Evolutionary conservation across 257 asterid genomes (phyloP).

Genomic region (Knoxia roxburghii): DNA sequence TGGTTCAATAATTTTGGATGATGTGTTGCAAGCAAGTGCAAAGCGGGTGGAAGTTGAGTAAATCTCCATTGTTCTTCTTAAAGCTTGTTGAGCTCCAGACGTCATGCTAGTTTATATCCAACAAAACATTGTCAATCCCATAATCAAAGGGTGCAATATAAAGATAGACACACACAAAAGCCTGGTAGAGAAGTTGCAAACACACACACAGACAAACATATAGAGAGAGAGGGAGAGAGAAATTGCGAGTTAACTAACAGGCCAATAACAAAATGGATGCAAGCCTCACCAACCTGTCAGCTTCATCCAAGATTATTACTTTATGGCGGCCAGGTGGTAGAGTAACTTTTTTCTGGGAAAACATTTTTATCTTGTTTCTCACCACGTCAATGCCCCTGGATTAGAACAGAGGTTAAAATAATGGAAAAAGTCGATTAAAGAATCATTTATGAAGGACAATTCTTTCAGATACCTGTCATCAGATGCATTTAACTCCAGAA

Average conservation of each 20-base stretch:
- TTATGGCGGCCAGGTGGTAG: slow-evolving; percentile 92
- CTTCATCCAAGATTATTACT: slow-evolving; percentile 82
- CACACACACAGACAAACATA: too few species aligned
- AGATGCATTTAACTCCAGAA: slow-evolving; percentile 91
- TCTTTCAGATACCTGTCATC: slow-evolving; percentile 66
- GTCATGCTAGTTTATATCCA: slow-evolving; percentile 69
- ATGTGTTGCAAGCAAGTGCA: slow-evolving; percentile 95
- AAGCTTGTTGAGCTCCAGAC: slow-evolving; percentile 97
- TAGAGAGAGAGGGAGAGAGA: neutral
- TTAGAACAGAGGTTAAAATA: neutral
- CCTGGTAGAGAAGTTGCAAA: neutral
- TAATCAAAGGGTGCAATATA: neutral
- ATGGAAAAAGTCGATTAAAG: neutral
- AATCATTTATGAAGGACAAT: neutral
- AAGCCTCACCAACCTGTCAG: slow-evolving; percentile 73
- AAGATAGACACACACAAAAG: slow-evolving; percentile 10
- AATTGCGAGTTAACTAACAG: neutral
- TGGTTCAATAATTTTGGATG: slow-evolving; percentile 89
- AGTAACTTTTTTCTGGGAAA: slow-evolving; percentile 93
- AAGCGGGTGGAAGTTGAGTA: slow-evolving; percentile 91
- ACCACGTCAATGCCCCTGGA: slow-evolving; percentile 93
- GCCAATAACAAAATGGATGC: neutral
- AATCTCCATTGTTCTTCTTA: slow-evolving; percentile 98
- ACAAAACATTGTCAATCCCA: slow-evolving; percentile 15
- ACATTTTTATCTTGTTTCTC: slow-evolving; percentile 97